These are phyloP conservation scores for Acer campestre DNA, from an alignment of 345 rosid species.

Conservation along the genomic window DNA sequence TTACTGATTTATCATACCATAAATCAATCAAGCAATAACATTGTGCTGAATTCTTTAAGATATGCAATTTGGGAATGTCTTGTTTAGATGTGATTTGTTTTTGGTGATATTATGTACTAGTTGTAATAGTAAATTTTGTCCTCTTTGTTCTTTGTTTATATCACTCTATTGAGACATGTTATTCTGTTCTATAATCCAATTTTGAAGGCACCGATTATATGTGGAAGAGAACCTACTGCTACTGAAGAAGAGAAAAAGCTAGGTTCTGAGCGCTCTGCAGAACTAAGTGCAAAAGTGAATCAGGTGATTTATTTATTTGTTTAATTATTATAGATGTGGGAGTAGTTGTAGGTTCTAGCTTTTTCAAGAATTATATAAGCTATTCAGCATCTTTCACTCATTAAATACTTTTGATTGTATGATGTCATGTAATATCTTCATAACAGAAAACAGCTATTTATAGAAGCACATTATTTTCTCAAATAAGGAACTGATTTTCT, in stretches of 20 bases:
- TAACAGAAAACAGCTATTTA: background rate
- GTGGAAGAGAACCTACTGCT: slow-evolving; percentile 98
- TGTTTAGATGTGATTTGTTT: background rate
- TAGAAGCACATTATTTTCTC: slow-evolving; percentile 8
- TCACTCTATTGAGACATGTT: slow-evolving; percentile 12
- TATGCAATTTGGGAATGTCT: background rate
- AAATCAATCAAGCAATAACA: slow-evolving; percentile 4
- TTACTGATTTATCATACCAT: background rate
- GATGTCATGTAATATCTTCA: background rate
- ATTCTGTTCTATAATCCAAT: slow-evolving; percentile 22
- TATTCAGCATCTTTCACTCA: background rate
- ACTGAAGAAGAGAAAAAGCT: slow-evolving; percentile 79
- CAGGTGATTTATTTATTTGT: slow-evolving; percentile 57
- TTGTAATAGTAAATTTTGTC: slow-evolving; percentile 1
- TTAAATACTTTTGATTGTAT: background rate
- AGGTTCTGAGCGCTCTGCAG: slow-evolving; percentile 83
- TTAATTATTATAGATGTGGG: slow-evolving; percentile 9
- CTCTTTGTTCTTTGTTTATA: background rate
- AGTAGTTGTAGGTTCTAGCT: slow-evolving; percentile 13
- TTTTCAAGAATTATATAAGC: slow-evolving; percentile 9
- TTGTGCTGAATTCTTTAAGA: background rate
- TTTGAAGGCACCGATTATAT: slow-evolving; percentile 79
- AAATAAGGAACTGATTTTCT: slow-evolving; percentile 1
- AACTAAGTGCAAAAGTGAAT: slow-evolving; percentile 91
- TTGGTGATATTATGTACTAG: slow-evolving; percentile 1